Conservation (phyloP, 768 basidiomycete genomes). For the Collybia sordida region DNA sequence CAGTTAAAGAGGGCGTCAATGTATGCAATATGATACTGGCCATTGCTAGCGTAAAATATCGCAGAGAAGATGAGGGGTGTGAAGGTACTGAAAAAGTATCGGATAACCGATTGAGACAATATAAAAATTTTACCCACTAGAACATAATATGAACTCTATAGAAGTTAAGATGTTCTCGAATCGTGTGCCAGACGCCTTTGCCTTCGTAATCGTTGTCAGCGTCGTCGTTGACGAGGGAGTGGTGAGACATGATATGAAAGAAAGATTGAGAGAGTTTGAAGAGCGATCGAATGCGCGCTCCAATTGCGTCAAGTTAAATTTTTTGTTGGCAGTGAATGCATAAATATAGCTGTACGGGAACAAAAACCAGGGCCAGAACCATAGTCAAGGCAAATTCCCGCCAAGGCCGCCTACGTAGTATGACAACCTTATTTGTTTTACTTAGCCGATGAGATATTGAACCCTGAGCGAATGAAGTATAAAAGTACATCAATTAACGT, state of each 20-base stretch:
- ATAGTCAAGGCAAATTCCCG: too few species aligned
- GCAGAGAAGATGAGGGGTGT: constrained; percentile 77
- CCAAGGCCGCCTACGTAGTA: too few species aligned
- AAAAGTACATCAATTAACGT: too few species aligned
- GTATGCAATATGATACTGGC: constrained; percentile 64
- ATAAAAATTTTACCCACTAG: constrained; percentile 43
- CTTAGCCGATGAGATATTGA: too few species aligned
- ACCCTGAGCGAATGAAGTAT: too few species aligned
- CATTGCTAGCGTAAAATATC: constrained; percentile 85
- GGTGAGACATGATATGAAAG: constrained; percentile 1
- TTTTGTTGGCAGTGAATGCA: not conserved
- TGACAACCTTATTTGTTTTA: too few species aligned
- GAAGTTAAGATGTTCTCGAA: constrained; percentile 60
- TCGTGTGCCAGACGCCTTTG: constrained; percentile 22
- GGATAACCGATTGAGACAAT: constrained; percentile 7
- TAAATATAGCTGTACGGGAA: too few species aligned
- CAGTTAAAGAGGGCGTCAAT: constrained; percentile 79
- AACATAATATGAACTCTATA: constrained; percentile 61
- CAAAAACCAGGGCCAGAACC: too few species aligned
- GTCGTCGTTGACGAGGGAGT: not conserved
- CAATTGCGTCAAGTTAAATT: not conserved
- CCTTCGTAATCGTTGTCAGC: constrained; percentile 11
- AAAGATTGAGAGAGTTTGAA: not conserved
- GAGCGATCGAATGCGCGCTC: not conserved
- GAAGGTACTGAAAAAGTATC: constrained; percentile 52